Evolutionary conservation across 2,329 filamentous ascomycete species (phyloP).

Genomic region (Penicillium nordicum): DNA sequence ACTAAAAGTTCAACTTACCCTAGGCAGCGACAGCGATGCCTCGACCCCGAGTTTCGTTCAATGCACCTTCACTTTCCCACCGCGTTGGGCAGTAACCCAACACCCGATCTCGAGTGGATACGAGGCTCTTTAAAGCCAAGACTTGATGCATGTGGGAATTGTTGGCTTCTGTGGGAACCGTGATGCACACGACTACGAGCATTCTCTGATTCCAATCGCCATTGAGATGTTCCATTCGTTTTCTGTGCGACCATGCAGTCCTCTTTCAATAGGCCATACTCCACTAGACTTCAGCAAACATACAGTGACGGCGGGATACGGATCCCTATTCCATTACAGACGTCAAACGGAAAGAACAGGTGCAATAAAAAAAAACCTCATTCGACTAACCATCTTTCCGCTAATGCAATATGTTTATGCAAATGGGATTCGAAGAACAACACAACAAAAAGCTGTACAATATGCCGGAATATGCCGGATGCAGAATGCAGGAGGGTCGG

Average conservation of each 20-base stretch:
- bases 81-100: background rate
- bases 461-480: conserved; percentile 1
- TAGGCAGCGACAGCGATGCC: background rate
- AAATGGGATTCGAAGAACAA: conserved; percentile 8
- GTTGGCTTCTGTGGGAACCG: background rate
- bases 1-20: background rate
- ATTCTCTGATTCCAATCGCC: background rate
- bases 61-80: background rate
- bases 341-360: background rate
- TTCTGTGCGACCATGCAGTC: background rate
- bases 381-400: conserved; percentile 19
- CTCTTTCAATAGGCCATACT: background rate
- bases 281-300: background rate
- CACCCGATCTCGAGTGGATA: background rate
- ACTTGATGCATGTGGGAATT: background rate
- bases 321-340: background rate
- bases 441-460: conserved; percentile 4
- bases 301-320: background rate
- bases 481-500: background rate
- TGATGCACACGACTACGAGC: background rate
- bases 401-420: conserved; percentile 17
- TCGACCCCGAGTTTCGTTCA: background rate
- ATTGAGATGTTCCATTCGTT: background rate
- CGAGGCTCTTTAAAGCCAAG: background rate
- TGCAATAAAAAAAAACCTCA: conserved; percentile 8